Base-by-base conservation (phyloP, 2,329 filamentous ascomycete species). In the Akanthomyces uredinophilus region DNA sequence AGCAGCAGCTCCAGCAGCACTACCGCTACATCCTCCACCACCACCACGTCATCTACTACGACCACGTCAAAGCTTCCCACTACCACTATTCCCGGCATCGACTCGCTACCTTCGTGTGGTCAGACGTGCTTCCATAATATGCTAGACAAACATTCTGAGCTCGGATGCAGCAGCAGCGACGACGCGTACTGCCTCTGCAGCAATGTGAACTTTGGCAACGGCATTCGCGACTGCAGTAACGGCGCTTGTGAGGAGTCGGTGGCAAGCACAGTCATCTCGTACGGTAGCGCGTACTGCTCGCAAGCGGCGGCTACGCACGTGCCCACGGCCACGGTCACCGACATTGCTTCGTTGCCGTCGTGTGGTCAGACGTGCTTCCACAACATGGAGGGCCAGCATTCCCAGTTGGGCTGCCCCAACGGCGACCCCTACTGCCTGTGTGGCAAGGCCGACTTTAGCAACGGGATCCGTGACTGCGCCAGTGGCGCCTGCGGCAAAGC, bases 171-270 rank as follows among this genome's bases (percentile, higher is more conserved):
- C 39, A n/a, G 44, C 22, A n/a, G n/a, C n/a, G 47, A 54, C 16
- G 54, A 66, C 47, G 24, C 63, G 2, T 44, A 46, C 39, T 66
- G 57, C 56, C 43, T 63, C 20, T 66, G 64, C 61, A n/a, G 39
- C 50, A 62, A 63, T 27, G 43, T 54, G 54, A 61, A 66, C 63
- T 65, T 66, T 47, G 24, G 60, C 61, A 49, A 65, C 47, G 61
- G 64, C 29, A 43, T 66, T 13, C 63, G 63, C 18, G 63, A 66
- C 52, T 66, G 64, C 54, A 52, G 63, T 6, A 66, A 61, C 16
- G 59, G 58, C n/a, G 62, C 58, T 16, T 64, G 59, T 35, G 52
- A 53, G 18, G 13, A 20, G 29, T 44, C 43, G n/a, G 54, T 63
- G 24, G 63, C 61, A 20, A 63, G 60, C 39, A 60, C 64, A 22